Conservation (phyloP, 176 grass and related monocot genomes). For the Carex scoparia region DNA sequence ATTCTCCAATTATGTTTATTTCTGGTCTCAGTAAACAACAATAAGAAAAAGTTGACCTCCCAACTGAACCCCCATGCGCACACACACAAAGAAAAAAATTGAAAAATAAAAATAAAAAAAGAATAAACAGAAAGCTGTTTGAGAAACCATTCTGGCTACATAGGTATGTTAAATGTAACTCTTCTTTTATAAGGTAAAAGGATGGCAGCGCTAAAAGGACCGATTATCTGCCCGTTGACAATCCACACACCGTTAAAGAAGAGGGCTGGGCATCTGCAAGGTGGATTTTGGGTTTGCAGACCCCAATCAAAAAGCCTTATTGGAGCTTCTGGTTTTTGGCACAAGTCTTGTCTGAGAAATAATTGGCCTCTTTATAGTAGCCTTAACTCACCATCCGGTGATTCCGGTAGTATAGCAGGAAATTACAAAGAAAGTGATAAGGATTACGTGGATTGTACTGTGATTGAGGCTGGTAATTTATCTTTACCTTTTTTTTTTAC, state of each 20-base stretch:
- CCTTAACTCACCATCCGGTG: conserved; percentile 67
- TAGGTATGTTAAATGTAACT: background rate
- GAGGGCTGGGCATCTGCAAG: conserved; percentile 23
- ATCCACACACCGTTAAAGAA: conserved; percentile 33
- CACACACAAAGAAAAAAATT: background rate
- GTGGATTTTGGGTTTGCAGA: conserved; percentile 32
- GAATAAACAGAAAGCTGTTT: background rate
- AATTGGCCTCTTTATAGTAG: conserved; percentile 41
- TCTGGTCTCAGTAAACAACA: background rate
- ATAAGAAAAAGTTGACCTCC: too few species aligned
- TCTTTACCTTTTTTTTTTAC: background rate
- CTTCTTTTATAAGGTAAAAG: background rate
- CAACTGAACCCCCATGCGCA: too few species aligned
- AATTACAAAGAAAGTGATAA: conserved; percentile 73
- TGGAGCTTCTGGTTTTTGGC: conserved; percentile 26
- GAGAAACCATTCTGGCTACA: background rate
- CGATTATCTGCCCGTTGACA: conserved; percentile 38
- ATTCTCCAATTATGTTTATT: background rate
- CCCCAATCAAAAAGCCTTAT: conserved; percentile 24
- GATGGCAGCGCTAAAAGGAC: conserved; percentile 59
- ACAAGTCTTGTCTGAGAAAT: conserved; percentile 24
- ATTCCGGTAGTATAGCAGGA: conserved; percentile 54
- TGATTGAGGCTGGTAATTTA: conserved; percentile 75
- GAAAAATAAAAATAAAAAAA: background rate
- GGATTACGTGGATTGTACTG: conserved; percentile 79